Base-by-base conservation (phyloP, 371 early-diverging fungal species). In the Lichtheimia ornata region DNA sequence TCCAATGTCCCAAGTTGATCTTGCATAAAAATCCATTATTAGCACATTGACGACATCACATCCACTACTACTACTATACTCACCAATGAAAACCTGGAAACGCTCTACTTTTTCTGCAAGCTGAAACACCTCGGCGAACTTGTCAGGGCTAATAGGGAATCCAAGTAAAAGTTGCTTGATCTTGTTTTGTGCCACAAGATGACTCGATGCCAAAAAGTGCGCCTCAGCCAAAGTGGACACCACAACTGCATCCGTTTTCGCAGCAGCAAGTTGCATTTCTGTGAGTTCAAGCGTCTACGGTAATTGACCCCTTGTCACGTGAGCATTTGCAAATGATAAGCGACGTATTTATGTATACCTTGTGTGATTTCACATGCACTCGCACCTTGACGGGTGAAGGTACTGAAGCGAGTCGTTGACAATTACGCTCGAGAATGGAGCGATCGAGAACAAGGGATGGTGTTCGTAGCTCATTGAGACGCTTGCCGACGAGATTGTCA, bases 301-400 rank as follows among this genome's bases (percentile, higher is more conserved):
- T 43, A 22, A 18, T 4, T 24, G n/a, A n/a, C n/a, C n/a, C n/a
- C 45, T 44, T 9, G 49, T 55, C 18, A 24, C 41, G 24, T 52
- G 22, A 18, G 14, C 14, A 25, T 5, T 14, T 35, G 4, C 30
- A 17, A 22, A 15, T 53, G 15, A 53, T 0, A n/a, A 4, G n/a
- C 2, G 41, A 5, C 18, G 40, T 47, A 25, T 41, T 6, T 7
- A 18, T 20, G 25, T 18, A 18, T 72, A 79, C 79, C 70, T 80
- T 80, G 56, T 77, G 77, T n/a, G 80, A 73, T 63, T 80, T 80
- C 27, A 80, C 69, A 42, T 80, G 80, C 0, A 74, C 66, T 27
- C 80, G 71, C 9, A 74, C 61, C 54, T 73, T 72, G 27, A 70
- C 62, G 20, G 58, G 55, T 9, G 62, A 30, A 6, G 62, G 53